These are phyloP conservation scores for Xylariaceae sp. DNA, from an alignment of 2,329 filamentous ascomycete genomes.

Conservation along the genomic window DNA sequence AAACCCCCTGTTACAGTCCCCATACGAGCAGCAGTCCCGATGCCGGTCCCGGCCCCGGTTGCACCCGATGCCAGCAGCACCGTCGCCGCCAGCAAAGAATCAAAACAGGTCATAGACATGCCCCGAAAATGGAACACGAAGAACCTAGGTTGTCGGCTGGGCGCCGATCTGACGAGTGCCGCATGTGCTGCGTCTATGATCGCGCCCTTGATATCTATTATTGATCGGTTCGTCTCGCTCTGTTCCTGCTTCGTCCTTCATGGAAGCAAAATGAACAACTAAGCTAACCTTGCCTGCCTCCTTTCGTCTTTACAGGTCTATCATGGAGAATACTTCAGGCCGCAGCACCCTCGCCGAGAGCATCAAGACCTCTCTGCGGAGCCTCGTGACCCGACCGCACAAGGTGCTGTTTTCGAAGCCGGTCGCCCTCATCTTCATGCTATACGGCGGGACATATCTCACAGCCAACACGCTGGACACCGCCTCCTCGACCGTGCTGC, in stretches of 20 bases:
- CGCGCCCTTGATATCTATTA: constrained; percentile 78
- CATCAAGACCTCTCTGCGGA: constrained; percentile 51
- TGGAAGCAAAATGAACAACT: too few relatives aligned
- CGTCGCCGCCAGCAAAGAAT: constrained; percentile 6
- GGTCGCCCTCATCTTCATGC: constrained; percentile 62
- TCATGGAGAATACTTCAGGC: constrained; percentile 78
- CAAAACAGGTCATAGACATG: constrained; percentile 18
- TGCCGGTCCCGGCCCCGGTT: constrained; percentile 6
- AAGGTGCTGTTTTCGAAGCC: constrained; percentile 58
- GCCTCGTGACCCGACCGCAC: constrained; percentile 56
- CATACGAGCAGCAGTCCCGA: too few relatives aligned
- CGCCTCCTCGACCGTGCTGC: constrained; percentile 57
- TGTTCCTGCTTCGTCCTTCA: neutral
- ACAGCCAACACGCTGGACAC: constrained; percentile 88
- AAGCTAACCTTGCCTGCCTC: constrained; percentile 5
- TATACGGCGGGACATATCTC: constrained; percentile 86
- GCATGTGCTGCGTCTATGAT: constrained; percentile 68
- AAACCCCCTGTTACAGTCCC: constrained; percentile 1
- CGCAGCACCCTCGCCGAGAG: constrained; percentile 54
- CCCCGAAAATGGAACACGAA: constrained; percentile 64
- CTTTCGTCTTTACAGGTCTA: constrained; percentile 45
- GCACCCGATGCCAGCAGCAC: neutral
- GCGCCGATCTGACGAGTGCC: constrained; percentile 64
- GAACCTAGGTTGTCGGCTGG: constrained; percentile 61
- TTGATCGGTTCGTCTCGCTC: constrained; percentile 61